Base-by-base conservation (phyloP, 2,329 filamentous ascomycete species). In the Shiraia bambusicola region DNA sequence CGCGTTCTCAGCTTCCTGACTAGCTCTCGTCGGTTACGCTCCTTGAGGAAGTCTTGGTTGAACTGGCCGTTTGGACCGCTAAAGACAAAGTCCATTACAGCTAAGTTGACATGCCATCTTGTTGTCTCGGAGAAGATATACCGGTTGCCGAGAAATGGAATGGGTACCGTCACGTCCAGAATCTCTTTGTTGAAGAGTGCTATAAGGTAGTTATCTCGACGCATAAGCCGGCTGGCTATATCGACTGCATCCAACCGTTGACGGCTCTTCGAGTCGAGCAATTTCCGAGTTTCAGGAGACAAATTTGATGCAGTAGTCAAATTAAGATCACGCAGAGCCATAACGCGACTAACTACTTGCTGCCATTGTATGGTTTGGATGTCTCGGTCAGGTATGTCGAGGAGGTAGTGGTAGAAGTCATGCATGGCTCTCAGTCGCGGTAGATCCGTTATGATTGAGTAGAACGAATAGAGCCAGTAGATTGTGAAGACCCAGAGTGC, bases 101-200 rank as follows among this genome's bases (percentile, higher is more conserved):
- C 90, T 54, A 92, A 85, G 53, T 93, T 85, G 42, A 98, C 76
- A 53, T 91, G 94, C 90, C 90, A 96, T 63, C 95, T 86, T 47
- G 97, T 77, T 1, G 88, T 94, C 56, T 86, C 84, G 0, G 93
- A 96, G 61, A 96, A 92, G 38, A 95, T 76, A 50, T 92, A 88
- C 15, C 86, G 81, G 30, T 83, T 83, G 28, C 84, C 80, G 2
- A 96, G 61, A 50, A 96, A 91, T 0, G 93, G 93, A 2, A 98
- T 70, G 2, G 89, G 88, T 2, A 96, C 78, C 0, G 87, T 90
- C 32, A 97, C 75, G 62, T 98, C 85, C 29, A 98, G 71, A 27
- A 97, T 82, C 47, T 97, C 93, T 68, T 98, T 97, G 75, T 98
- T 98, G 72, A 97, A 89, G 59, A 98, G 77, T 4, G 93, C 93